These are phyloP conservation scores for Epichloe baconii DNA, from an alignment of 2,329 filamentous ascomycete species.

Conservation along the genomic window DNA sequence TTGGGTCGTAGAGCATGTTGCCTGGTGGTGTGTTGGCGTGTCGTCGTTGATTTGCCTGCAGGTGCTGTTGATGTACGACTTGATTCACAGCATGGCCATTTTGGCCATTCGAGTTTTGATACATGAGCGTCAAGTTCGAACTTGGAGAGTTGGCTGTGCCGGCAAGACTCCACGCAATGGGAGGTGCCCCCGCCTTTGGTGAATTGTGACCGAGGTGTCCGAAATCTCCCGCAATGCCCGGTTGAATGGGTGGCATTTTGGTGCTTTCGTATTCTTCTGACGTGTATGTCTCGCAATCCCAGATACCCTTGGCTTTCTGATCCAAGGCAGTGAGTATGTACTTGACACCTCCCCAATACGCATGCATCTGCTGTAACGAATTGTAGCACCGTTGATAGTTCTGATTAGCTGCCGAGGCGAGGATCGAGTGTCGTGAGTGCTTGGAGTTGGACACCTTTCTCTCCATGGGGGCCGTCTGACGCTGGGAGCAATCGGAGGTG, in stretches of 20 bases:
- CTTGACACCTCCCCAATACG: conserved; percentile 75
- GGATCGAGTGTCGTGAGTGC: conserved; percentile 54
- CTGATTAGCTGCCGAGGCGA: conserved; percentile 70
- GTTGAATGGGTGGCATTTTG: conserved; percentile 33
- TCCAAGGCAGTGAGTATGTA: conserved; percentile 80
- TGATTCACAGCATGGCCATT: conserved; percentile 1
- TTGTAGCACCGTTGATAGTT: conserved; percentile 84
- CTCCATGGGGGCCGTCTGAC: conserved; percentile 5
- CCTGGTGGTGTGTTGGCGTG: conserved; percentile 38
- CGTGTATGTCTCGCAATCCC: conserved; percentile 57
- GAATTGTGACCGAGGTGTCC: conserved; percentile 30
- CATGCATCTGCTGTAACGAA: conserved; percentile 65
- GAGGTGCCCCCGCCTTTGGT: conserved; percentile 28
- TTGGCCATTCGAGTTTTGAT: conserved; percentile 37
- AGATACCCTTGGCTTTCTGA: conserved; percentile 77
- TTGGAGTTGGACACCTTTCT: conserved; percentile 18
- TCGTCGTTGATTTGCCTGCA: conserved; percentile 5
- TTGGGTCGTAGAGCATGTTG: conserved; percentile 48
- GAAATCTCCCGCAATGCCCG: conserved; percentile 25
- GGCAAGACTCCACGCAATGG: conserved; percentile 76
- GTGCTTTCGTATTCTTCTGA: conserved; percentile 67
- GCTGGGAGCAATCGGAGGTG: conserved; percentile 25
- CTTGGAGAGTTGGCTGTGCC: conserved; percentile 77
- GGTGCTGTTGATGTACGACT: conserved; percentile 5
- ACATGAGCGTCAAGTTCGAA: conserved; percentile 71